phyloP scores from a whole-genome alignment of 1,284 basidiomycete species.

The Schizophyllum amplum region DNA sequence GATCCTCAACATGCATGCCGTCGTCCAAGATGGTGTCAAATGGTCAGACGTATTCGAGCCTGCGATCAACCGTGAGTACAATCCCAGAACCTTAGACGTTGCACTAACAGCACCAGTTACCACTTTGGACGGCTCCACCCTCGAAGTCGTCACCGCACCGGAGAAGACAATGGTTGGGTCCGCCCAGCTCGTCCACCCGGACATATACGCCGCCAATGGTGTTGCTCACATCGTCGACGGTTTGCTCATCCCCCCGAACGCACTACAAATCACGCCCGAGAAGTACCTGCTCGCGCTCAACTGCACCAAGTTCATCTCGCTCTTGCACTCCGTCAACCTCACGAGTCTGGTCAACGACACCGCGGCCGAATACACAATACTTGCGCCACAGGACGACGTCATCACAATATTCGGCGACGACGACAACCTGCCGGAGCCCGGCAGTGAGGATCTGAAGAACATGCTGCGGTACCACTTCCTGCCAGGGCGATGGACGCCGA shows the following conservation, averaged over 20 bases:
- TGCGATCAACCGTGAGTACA: slow-evolving; percentile 44
- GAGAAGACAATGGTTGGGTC: slow-evolving; percentile 57
- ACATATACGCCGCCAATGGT: slow-evolving; percentile 91
- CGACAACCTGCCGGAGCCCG: slow-evolving; percentile 48
- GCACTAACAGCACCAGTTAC: slow-evolving; percentile 39
- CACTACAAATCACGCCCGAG: slow-evolving; percentile 83
- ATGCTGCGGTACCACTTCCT: slow-evolving; percentile 83
- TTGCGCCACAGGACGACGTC: slow-evolving; percentile 88
- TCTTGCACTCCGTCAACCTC: slow-evolving; percentile 79
- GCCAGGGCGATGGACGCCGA: slow-evolving; percentile 63
- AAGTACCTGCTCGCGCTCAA: slow-evolving; percentile 88
- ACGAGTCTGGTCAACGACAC: slow-evolving; percentile 74
- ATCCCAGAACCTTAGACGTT: slow-evolving; percentile 1
- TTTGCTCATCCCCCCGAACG: slow-evolving; percentile 71
- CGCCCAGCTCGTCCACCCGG: slow-evolving; percentile 58
- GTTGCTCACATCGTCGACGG: slow-evolving; percentile 87
- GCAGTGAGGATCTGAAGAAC: slow-evolving; percentile 58
- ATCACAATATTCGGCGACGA: slow-evolving; percentile 47
- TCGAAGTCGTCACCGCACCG: slow-evolving; percentile 49
- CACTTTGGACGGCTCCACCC: slow-evolving; percentile 58
- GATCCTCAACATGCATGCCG: slow-evolving; percentile 74
- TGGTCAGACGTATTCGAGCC: slow-evolving; percentile 60
- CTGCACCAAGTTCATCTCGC: slow-evolving; percentile 84
- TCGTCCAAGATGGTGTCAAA: slow-evolving; percentile 45
- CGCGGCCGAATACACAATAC: slow-evolving; percentile 66